A percentile compares a stretch with the other conserved stretches of the same genome.
These are phyloP conservation scores for Porodaedalea pini DNA, from an alignment of 1,284 basidiomycete species.

Conservation along the genomic window DNA sequence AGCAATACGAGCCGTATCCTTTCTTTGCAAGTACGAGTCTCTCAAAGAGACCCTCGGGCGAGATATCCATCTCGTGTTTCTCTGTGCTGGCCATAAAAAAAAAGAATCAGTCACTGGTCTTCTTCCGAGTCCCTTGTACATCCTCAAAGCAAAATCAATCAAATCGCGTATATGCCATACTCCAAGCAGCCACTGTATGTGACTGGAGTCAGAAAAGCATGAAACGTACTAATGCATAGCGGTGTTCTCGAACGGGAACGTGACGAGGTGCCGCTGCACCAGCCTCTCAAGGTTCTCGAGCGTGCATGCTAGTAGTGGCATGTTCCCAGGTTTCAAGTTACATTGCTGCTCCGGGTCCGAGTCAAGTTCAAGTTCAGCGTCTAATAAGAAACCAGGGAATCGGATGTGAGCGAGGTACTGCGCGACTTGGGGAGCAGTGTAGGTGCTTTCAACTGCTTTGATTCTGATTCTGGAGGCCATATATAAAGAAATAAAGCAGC, in stretches of 20 bases:
- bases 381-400: background rate
- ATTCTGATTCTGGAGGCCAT: background rate
- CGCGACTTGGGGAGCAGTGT: background rate
- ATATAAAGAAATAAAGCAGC: no score
- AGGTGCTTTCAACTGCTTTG: background rate
- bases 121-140: no score
- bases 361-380: background rate
- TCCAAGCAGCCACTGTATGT: no score
- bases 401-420: background rate
- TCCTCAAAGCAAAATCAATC: no score
- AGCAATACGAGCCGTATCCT: slow-evolving; percentile 18
- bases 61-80: slow-evolving; percentile 16
- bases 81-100: slow-evolving; percentile 3
- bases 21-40: slow-evolving; percentile 8
- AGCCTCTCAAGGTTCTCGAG: slow-evolving; percentile 13
- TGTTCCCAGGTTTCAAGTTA: no score
- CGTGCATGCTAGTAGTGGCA: slow-evolving; percentile 9
- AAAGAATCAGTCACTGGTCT: background rate
- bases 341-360: no score
- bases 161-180: no score
- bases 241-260: slow-evolving; percentile 22
- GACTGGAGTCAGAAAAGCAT: no score
- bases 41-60: slow-evolving; percentile 15
- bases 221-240: slow-evolving; percentile 19
- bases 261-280: slow-evolving; percentile 14